Evolutionary conservation across 2,329 filamentous ascomycete genomes (phyloP).

Genomic region (Tolypocladium tundrense): DNA sequence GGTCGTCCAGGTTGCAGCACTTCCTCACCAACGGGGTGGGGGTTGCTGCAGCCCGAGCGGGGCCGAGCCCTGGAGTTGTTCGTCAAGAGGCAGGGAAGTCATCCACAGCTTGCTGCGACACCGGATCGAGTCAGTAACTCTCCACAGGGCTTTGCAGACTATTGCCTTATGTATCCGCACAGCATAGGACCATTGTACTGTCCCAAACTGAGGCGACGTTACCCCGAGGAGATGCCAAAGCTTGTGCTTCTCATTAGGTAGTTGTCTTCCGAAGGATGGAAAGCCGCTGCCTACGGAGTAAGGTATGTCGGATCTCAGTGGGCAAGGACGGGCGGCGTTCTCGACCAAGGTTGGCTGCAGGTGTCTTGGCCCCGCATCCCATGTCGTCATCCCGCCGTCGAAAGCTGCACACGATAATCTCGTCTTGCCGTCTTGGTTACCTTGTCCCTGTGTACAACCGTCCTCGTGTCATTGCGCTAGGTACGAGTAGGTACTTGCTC

Average conservation of each 20-base stretch:
- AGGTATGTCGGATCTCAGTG: not conserved
- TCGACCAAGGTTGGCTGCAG: not conserved
- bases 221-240: not conserved
- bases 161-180: not conserved
- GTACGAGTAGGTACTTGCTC: not conserved
- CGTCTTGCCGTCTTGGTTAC: not conserved
- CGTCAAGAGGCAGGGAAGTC: not conserved
- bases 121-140: not conserved
- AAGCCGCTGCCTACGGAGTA: not conserved
- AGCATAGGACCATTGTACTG: not conserved
- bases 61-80: not conserved
- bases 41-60: not conserved
- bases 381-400: conserved; percentile 1
- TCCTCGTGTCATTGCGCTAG: not conserved
- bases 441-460: not conserved
- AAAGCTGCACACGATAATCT: not conserved
- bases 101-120: not conserved
- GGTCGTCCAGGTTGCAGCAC: no score
- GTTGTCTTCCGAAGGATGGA: not conserved
- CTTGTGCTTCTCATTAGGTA: not conserved
- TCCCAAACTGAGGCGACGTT: not conserved
- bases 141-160: not conserved
- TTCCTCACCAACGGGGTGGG: not conserved
- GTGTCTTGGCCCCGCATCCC: not conserved
- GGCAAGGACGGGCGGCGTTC: not conserved